A percentile compares a stretch with the other conserved stretches of the same genome.
Conservation (phyloP, 495 filamentous ascomycete species). For the Aspergillus incahuasiensis region DNA sequence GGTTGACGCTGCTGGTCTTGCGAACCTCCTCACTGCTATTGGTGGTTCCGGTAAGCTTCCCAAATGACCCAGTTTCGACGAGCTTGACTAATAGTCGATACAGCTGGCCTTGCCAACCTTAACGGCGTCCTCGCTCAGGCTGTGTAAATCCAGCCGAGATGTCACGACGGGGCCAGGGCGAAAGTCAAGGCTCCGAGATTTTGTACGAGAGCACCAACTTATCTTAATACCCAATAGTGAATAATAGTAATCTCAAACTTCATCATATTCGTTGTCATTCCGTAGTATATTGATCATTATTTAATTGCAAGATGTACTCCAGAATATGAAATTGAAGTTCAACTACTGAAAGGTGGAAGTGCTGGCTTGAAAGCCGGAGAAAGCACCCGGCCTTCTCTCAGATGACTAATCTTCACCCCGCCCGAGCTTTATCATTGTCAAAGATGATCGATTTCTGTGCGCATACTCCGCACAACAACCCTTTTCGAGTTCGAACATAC, state of each 20-base stretch:
- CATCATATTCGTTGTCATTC: neutral
- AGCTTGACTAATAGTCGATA: neutral
- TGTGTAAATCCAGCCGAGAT: neutral
- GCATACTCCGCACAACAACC: neutral
- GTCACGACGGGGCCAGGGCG: neutral
- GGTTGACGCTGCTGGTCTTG: slow-evolving; percentile 13
- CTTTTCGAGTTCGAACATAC: neutral
- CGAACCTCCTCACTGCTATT: slow-evolving; percentile 12
- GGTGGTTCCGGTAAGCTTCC: slow-evolving; percentile 6
- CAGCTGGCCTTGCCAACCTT: slow-evolving; percentile 8
- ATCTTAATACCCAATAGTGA: neutral
- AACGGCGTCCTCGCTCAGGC: slow-evolving; percentile 4
- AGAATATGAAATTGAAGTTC: neutral
- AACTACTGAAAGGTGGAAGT: neutral
- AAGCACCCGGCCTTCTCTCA: neutral
- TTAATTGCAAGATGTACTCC: neutral
- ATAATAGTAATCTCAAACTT: neutral
- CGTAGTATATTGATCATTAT: neutral
- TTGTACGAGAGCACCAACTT: neutral
- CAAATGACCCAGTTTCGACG: neutral
- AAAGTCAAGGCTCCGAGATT: neutral
- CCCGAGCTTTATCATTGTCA: neutral
- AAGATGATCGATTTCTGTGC: neutral
- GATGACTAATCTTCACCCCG: neutral
- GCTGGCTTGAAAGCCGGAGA: neutral